Base-by-base conservation (phyloP, 192 early-diverging fungal genomes). In the Coemansia sp. region DNA sequence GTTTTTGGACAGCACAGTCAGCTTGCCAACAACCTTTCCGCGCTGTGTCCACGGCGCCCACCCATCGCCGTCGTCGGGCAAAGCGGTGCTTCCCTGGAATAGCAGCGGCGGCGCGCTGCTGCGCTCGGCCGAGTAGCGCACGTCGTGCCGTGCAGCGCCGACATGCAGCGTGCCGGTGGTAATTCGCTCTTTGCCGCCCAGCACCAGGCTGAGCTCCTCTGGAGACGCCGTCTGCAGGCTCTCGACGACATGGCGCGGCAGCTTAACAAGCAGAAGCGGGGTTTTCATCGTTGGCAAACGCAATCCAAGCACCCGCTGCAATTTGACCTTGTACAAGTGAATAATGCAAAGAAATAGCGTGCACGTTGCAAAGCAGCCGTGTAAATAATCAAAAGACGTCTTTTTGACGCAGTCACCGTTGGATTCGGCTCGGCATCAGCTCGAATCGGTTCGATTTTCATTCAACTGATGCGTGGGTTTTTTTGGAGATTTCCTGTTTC, bases 181-280 rank as follows among this genome's bases (percentile, higher is more conserved):
- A 21, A 65, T 65, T 24, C 68, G 45, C 55, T 78, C 76, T 40
- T 72, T 72, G 24, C 76, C 76, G 45, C 76, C 76, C 21, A 78
- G 48, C 16, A 57, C 28, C 30, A 78, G 57, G 44, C 62, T 60
- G 23, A 62, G 48, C 22, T 59, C 58, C 12, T 46, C 38, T 6
- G 65, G 49, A 23, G 69, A 30, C 11, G 53, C 22, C 5, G 24
- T 62, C 42, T 68, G 58, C 44, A 78, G 59, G 31, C 25, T 58
- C 23, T 78, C 76, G 24, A 72, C 65, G 2, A 78, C 62, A 38
- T 69, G 56, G 4, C 69, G 61, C 23, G 76, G 76, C n/a, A 78
- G 54, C 45, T 54, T 64, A 10, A 69, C 32, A 51, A 65, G 53
- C 51, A 78, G 35, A 2, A 78, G 52, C 42, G 65, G 65, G 27